Evolutionary conservation across 768 basidiomycete genomes (phyloP), one percentile per base, ranked within the genome.

Genomic region (Dioszegia aurantiaca): DNA sequence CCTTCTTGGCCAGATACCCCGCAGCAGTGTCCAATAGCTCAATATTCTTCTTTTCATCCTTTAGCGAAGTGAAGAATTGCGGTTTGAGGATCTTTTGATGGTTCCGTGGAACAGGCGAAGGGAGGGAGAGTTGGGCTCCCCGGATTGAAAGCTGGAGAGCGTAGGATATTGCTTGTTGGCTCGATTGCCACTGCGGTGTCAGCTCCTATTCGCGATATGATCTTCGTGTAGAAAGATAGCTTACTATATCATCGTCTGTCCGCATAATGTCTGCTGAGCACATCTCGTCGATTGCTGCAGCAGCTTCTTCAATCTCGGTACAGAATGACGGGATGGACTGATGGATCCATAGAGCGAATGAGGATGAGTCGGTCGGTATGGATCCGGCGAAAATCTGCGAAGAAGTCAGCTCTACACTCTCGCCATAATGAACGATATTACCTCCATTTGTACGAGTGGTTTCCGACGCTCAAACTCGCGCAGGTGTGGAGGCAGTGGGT

Each of bases 301-400:
- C 56, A 3, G 67, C 63, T 53, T 97, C 82, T 6, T 91, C 88
- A 3, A 91, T 75, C 36, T 86, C 83, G 40, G 81, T 79, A 69
- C 89, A 92, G 69, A 89, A 98, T 56, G 87, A 86, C 0, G 86
- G 82, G 65, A 93, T 90, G 70, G 95, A 98, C 75, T 98, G 92
- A 65, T 99, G 95, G 9, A 93, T 81, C 72, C 97, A 99, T 6
- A 94, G 77, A 2, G 87, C 86, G 61, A 92, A 87, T 1, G 97
- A 79, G 1, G 89, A 89, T 1, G 90, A 85, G 76, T 99, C 95
- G 55, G 98, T 87, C 0, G 94, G 91, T 0, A 74, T 62, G 0
- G 75, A 69, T 0, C 67, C 65, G 4, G 65, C 46, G 46, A 73
- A 70, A 10, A 51, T n/a, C 70, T 72, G 37, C 10, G 17, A n/a